phyloP scores from a whole-genome alignment of 305 asterid genomes.

The Fraxinus greggii region DNA sequence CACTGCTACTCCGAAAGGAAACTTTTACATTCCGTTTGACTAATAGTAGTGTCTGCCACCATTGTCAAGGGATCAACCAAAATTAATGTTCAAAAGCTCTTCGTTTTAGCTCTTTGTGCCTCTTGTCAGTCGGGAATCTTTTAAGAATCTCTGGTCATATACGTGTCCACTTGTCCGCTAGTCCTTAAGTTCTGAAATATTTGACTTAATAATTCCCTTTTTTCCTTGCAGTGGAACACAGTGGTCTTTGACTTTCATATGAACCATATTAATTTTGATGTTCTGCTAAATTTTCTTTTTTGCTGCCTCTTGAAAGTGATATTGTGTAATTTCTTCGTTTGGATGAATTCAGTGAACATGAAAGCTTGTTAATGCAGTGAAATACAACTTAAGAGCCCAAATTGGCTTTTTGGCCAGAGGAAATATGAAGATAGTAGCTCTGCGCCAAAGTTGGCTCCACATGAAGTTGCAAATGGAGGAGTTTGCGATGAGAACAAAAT shows the following conservation, averaged over 20 bases:
- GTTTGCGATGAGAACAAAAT: conserved; percentile 49
- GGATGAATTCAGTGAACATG: conserved; percentile 15
- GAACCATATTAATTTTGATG: conserved; percentile 11
- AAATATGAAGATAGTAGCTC: conserved; percentile 67
- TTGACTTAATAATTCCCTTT: not conserved
- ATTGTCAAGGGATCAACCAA: not conserved
- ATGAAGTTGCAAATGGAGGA: conserved; percentile 47
- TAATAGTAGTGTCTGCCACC: not conserved
- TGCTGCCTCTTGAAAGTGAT: conserved; percentile 1
- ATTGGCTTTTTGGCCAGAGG: conserved; percentile 97
- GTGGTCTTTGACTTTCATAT: not conserved
- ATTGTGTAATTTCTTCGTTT: not conserved
- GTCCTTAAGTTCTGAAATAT: not conserved
- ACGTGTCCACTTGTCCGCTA: not conserved
- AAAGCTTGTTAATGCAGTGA: conserved; percentile 53
- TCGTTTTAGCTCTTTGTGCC: not conserved
- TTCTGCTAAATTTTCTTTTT: not conserved
- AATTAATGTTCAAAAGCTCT: not conserved
- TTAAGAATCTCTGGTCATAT: not conserved
- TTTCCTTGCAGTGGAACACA: not conserved
- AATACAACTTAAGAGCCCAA: conserved; percentile 96
- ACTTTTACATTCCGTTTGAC: not conserved
- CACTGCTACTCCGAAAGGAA: not conserved
- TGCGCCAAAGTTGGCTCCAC: conserved; percentile 47
- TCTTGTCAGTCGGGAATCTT: not conserved